Evolutionary conservation across 2,329 filamentous ascomycete species (phyloP).

Genomic region (Aspergillus spinulosporus): DNA sequence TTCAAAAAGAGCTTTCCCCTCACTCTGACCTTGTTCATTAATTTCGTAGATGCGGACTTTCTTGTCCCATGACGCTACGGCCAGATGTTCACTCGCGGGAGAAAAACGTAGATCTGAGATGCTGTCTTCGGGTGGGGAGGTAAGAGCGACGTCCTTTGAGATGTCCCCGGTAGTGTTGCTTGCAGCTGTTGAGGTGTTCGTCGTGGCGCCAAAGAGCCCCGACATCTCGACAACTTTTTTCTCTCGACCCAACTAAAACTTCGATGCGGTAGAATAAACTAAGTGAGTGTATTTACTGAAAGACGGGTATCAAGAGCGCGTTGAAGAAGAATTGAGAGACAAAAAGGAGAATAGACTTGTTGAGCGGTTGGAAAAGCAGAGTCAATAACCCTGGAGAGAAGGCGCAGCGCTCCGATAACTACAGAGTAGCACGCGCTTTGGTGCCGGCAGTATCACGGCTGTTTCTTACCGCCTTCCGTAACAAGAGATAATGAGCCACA

Average conservation of each 20-base stretch:
- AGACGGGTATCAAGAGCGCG: conserved; percentile 4
- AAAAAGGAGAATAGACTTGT: not conserved
- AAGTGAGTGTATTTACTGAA: not conserved
- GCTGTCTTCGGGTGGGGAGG: conserved; percentile 79
- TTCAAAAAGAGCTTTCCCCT: conserved; percentile 82
- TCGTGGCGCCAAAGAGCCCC: conserved; percentile 55
- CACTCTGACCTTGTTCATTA: conserved; percentile 70
- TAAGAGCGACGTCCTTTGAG: conserved; percentile 80
- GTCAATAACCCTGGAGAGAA: conserved; percentile 3
- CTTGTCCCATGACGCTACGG: conserved; percentile 94
- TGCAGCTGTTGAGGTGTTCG: conserved; percentile 51
- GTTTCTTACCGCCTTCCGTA: conserved; percentile 2
- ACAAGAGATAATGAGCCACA: too few species aligned
- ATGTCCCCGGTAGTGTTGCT: conserved; percentile 84
- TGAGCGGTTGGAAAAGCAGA: not conserved
- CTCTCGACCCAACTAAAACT: conserved; percentile 5
- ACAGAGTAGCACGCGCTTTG: not conserved
- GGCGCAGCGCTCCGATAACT: not conserved
- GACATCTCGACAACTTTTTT: conserved; percentile 34
- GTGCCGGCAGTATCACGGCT: conserved; percentile 11
- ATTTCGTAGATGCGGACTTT: conserved; percentile 98
- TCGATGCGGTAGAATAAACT: not conserved
- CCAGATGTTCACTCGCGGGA: conserved; percentile 73
- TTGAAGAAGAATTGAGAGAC: not conserved
- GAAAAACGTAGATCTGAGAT: conserved; percentile 87